A percentile compares a stretch with the other conserved stretches of the same genome.
Conservation (phyloP, 495 filamentous ascomycete species). For the Penicillium roqueforti region DNA sequence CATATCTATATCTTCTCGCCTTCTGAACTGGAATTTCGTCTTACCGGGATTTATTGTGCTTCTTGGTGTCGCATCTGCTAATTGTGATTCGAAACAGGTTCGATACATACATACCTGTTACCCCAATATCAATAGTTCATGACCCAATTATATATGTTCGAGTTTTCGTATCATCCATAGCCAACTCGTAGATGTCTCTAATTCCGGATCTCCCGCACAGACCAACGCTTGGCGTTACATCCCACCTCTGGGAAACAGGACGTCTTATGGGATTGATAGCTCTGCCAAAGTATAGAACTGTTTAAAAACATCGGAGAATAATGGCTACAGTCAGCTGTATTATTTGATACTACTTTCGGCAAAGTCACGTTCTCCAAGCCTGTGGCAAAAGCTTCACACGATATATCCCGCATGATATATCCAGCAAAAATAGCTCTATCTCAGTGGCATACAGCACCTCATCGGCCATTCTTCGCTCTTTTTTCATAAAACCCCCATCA, state of each 20-base stretch:
- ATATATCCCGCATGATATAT: not conserved
- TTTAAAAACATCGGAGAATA: not conserved
- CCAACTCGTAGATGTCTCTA: not conserved
- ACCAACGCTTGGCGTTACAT: constrained; percentile 43
- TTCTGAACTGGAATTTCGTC: constrained; percentile 30
- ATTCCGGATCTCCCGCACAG: constrained; percentile 26
- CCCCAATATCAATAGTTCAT: constrained; percentile 1
- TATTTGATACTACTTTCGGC: not conserved
- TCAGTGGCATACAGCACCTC: not conserved
- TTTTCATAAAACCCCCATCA: not conserved
- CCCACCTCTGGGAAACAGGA: constrained; percentile 12
- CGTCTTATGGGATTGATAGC: not conserved
- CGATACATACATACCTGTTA: constrained; percentile 3
- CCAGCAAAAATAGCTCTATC: not conserved
- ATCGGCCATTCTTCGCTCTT: not conserved
- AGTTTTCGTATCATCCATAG: not conserved
- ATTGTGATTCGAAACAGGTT: constrained; percentile 4
- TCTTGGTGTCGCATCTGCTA: constrained; percentile 13
- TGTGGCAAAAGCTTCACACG: not conserved
- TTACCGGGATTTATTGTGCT: not conserved
- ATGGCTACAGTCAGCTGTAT: not conserved
- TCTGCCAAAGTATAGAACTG: not conserved
- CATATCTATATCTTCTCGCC: constrained; percentile 49
- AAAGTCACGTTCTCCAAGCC: not conserved
- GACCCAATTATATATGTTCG: not conserved